Base-by-base conservation (phyloP, 2,329 filamentous ascomycete species). In the Colletotrichum lini region DNA sequence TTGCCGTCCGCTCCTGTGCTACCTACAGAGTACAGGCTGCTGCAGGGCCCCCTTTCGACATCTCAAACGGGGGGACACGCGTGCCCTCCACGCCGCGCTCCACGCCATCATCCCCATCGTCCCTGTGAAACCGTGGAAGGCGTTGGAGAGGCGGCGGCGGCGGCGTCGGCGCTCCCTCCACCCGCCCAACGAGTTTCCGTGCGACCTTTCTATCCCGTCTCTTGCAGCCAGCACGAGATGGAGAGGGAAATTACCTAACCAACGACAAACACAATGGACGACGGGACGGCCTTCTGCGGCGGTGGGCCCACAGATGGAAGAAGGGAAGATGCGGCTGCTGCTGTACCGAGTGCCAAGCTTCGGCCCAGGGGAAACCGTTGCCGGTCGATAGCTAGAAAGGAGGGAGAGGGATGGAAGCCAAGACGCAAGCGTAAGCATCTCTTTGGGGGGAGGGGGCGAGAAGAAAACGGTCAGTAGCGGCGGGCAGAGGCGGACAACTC, bases 51-150 rank as follows among this genome's bases (percentile, higher is more conserved):
- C 57, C 26, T 4, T 26, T 59, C n/a, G 56, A 59, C 49, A 23
- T 70, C 59, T 64, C 53, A 67, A 67, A 70, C 67, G 26, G 67
- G 62, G 66, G 47, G 63, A 70, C 56, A 56, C 63, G 63, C 67
- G 61, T 56, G 47, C 56, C 63, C 35, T 56, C 63, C 63, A 56
- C 26, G 5, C 16, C 23, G n/a, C 23, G n/a, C 38, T 56, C 57
- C 67, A 67, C 67, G 63, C 57, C 57, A 56, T 61, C 50, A 30
- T 67, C 21, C 47, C 23, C 50, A 47, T 42, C 54, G 61, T n/a
- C 21, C 21, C 9, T 6, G 49, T 70, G 67, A 63, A 61, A 40
- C 53, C 42, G 63, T 61, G 63, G 62, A 56, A 61, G 67, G 62
- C 59, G 45, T 64, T 52, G 26, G 4, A 4, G 26, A 26, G 26